Conservation (phyloP, 139 green algal species). For the Dunaliella primolecta region DNA sequence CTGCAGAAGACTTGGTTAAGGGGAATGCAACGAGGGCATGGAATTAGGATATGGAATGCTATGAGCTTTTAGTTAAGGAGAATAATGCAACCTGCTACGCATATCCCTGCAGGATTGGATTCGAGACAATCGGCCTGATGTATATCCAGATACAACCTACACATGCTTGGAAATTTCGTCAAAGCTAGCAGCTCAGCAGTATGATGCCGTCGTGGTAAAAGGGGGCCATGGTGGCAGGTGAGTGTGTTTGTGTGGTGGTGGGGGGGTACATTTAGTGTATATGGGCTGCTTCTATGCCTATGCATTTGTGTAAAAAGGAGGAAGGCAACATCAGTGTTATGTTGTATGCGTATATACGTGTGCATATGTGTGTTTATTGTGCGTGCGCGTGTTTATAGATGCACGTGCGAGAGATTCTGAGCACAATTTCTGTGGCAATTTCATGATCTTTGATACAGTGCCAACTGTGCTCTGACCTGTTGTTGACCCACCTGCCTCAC, state of each 20-base stretch:
- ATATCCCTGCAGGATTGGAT: constrained; percentile 64
- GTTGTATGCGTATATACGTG: neutral
- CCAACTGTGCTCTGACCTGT: too few relatives aligned
- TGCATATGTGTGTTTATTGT: neutral
- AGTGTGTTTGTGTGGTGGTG: neutral
- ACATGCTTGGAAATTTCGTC: constrained; percentile 68
- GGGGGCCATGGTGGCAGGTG: constrained; percentile 42
- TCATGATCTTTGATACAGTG: too few relatives aligned
- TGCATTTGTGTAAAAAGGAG: neutral
- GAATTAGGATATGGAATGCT: too few relatives aligned
- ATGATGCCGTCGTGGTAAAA: constrained; percentile 34
- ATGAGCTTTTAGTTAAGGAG: too few relatives aligned
- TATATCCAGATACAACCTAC: constrained; percentile 66
- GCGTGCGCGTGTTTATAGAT: too few relatives aligned
- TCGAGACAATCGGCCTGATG: constrained; percentile 29
- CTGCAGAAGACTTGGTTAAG: too few relatives aligned
- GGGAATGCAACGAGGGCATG: too few relatives aligned
- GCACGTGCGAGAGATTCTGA: too few relatives aligned
- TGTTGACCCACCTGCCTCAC: too few relatives aligned
- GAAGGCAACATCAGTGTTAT: neutral
- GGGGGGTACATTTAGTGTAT: neutral
- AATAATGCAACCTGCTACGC: too few relatives aligned
- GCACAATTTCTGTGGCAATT: too few relatives aligned
- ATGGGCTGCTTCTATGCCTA: neutral
- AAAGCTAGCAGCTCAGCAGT: constrained; percentile 56